phyloP scores from a whole-genome alignment of 139 green algal genomes.

The Dunaliella sp. region DNA sequence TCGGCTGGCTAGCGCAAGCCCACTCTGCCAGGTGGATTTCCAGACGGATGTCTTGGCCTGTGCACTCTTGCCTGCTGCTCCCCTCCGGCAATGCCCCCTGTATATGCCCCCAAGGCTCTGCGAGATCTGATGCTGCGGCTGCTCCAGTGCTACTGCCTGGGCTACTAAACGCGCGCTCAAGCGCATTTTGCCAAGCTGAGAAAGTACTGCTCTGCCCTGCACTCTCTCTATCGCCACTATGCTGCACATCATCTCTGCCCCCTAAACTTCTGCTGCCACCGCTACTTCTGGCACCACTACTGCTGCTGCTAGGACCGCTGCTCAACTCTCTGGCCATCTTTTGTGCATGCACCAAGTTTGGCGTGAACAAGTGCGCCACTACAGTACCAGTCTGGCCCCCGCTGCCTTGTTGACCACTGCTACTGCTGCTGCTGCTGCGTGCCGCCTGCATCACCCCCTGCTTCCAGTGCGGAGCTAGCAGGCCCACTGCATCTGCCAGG shows the following conservation, averaged over 20 bases:
- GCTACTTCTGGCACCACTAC: not conserved
- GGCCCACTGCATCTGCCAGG: not conserved
- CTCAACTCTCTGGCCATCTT: not conserved
- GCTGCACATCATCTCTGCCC: not conserved
- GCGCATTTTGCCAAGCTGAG: not conserved
- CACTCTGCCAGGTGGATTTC: slow-evolving; percentile 5
- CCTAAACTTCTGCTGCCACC: not conserved
- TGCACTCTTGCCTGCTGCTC: no score
- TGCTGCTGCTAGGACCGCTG: not conserved
- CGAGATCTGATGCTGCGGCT: not conserved
- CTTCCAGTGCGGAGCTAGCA: not conserved
- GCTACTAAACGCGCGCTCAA: not conserved
- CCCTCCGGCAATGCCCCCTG: no score
- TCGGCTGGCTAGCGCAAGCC: not conserved
- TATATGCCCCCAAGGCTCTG: no score
- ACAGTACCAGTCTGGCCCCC: no score
- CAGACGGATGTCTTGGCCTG: not conserved
- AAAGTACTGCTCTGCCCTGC: not conserved
- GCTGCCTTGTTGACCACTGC: no score
- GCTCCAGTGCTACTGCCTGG: not conserved
- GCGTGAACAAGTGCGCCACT: not conserved
- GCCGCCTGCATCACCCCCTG: not conserved
- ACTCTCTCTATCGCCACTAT: no score
- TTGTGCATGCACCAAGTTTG: not conserved
- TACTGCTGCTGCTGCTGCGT: not conserved